Evolutionary conservation across 1,284 basidiomycete genomes (phyloP).

Genomic region (Ustilago bromivora): DNA sequence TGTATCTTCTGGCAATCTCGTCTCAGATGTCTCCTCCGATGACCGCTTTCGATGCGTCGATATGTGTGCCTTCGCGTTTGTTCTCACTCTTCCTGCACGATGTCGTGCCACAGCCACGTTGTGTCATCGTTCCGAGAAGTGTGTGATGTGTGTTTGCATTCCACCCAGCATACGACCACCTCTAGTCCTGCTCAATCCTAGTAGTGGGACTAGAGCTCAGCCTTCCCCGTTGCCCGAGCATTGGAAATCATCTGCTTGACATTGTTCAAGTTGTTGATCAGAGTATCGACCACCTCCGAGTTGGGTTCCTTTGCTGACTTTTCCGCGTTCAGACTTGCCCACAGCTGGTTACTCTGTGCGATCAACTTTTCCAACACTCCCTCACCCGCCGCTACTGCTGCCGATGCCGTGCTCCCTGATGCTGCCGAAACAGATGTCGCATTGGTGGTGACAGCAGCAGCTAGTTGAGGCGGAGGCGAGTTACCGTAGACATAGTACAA

Average conservation of each 20-base stretch:
- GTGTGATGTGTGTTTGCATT: too few relatives aligned
- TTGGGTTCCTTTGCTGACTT: slow-evolving; percentile 8
- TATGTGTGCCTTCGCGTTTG: neutral
- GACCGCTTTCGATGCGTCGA: neutral
- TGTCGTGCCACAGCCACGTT: neutral
- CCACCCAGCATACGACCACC: too few relatives aligned
- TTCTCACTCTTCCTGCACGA: neutral
- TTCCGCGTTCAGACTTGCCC: slow-evolving; percentile 24
- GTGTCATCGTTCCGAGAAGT: neutral
- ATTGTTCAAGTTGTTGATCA: slow-evolving; percentile 47
- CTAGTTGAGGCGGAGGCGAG: slow-evolving; percentile 30
- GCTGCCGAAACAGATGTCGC: neutral
- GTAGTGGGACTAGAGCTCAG: slow-evolving; percentile 23
- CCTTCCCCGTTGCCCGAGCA: slow-evolving; percentile 4
- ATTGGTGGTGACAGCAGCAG: slow-evolving; percentile 16
- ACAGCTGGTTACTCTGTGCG: slow-evolving; percentile 27
- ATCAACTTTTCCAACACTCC: slow-evolving; percentile 34
- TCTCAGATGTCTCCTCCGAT: neutral
- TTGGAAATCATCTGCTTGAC: slow-evolving; percentile 37
- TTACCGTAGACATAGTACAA: slow-evolving; percentile 53
- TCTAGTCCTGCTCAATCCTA: neutral
- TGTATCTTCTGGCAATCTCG: neutral
- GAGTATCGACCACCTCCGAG: slow-evolving; percentile 29
- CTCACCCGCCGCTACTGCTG: slow-evolving; percentile 15
- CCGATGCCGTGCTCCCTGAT: neutral